Conservation (phyloP, 306 rosid species). For the Rubus parviflorus region DNA sequence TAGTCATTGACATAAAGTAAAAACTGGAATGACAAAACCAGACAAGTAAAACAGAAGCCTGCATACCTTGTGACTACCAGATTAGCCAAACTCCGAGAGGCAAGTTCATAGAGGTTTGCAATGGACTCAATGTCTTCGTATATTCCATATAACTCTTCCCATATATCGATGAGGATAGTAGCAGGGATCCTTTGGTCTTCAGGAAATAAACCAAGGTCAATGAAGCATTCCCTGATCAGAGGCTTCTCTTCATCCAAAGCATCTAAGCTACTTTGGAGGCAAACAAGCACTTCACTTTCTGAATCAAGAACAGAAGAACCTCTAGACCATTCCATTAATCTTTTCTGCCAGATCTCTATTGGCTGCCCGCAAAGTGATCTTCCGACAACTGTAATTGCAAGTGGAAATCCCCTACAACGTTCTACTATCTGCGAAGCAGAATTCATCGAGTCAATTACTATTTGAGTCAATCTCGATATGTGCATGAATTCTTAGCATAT, state of each 20-base stretch:
- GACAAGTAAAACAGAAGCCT: conserved; percentile 2
- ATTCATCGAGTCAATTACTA: not conserved
- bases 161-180: conserved; percentile 57
- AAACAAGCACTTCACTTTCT: conserved; percentile 9
- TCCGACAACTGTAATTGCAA: conserved; percentile 44
- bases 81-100: conserved; percentile 34
- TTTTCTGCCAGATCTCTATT: conserved; percentile 26
- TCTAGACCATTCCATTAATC: conserved; percentile 18
- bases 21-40: conserved; percentile 38
- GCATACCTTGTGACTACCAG: conserved; percentile 2
- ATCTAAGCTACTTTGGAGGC: conserved; percentile 48
- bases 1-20: conserved; percentile 28
- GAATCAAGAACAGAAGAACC: conserved; percentile 35
- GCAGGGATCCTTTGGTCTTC: conserved; percentile 56
- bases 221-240: conserved; percentile 50
- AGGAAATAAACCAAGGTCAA: conserved; percentile 62
- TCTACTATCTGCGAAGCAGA: conserved; percentile 47
- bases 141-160: conserved; percentile 44
- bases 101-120: conserved; percentile 36
- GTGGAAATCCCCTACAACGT: conserved; percentile 47
- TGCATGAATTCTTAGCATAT: not conserved
- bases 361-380: conserved; percentile 31
- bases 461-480: not conserved
- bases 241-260: conserved; percentile 16
- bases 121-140: conserved; percentile 36